Evolutionary conservation across 2,329 filamentous ascomycete genomes (phyloP).

Genomic region (Penicillium paneum): DNA sequence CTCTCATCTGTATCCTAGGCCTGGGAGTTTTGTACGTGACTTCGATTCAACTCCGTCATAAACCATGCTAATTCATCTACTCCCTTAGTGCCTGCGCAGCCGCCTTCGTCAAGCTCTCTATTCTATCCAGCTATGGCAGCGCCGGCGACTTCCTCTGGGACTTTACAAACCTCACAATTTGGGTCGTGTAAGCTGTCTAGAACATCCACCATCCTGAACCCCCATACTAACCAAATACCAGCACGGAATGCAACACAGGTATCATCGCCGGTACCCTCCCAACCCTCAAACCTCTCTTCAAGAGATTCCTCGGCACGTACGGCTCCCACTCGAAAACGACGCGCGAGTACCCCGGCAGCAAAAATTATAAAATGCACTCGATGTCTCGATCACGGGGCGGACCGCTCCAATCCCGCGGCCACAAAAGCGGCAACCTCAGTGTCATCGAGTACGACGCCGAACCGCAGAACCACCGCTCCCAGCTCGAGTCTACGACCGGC

Average conservation of each 20-base stretch:
- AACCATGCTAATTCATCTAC: not conserved
- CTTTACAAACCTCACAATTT: conserved; percentile 49
- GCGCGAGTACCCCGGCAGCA: conserved; percentile 12
- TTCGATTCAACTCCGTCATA: not conserved
- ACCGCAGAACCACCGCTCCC: not conserved
- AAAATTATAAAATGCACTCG: conserved; percentile 12
- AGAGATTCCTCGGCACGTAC: conserved; percentile 23
- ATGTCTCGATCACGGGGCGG: conserved; percentile 6
- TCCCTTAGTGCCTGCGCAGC: conserved; percentile 37
- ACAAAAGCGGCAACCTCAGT: conserved; percentile 2
- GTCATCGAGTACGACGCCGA: not conserved
- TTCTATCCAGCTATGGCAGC: conserved; percentile 41
- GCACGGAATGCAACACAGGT: conserved; percentile 30
- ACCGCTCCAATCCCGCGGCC: conserved; percentile 1
- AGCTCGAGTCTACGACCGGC: not conserved
- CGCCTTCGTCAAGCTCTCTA: conserved; percentile 44
- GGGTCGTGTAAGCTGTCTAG: conserved; percentile 34
- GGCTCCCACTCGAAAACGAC: conserved; percentile 15
- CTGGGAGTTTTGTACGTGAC: conserved; percentile 44
- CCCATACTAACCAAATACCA: not conserved
- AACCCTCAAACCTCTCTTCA: conserved; percentile 33
- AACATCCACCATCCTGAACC: not conserved
- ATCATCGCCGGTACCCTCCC: conserved; percentile 34
- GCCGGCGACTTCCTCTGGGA: conserved; percentile 47
- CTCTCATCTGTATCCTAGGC: conserved; percentile 39